These are phyloP conservation scores for Limonium bicolor DNA, from an alignment of 148 eudicot genomes.

Conservation along the genomic window DNA sequence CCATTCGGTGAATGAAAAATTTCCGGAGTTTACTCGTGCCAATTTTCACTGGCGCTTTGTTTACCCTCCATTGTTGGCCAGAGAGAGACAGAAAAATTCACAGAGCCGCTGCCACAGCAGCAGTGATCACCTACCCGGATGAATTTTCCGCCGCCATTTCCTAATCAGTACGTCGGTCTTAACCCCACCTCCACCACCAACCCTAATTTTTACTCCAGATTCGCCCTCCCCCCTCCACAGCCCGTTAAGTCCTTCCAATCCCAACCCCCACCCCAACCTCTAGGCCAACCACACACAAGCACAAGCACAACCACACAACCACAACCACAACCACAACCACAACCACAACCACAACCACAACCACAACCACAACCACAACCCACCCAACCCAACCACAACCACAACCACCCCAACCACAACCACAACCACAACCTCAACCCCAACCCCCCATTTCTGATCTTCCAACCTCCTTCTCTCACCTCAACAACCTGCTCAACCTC, in stretches of 20 bases:
- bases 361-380: too few relatives aligned
- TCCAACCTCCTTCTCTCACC: conserved; percentile 15
- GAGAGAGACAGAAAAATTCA: too few relatives aligned
- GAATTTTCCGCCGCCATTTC: conserved; percentile 4
- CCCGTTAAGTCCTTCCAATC: conserved; percentile 2
- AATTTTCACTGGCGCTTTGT: too few relatives aligned
- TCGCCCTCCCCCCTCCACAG: conserved; percentile 14
- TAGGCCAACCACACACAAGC: conserved; percentile 1
- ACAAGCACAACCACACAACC: conserved; percentile 15
- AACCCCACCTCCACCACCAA: conserved; percentile 18
- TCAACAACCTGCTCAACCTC: conserved; percentile 25
- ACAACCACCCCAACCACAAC: background rate
- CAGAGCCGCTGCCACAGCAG: too few relatives aligned
- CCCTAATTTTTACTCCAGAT: conserved; percentile 9
- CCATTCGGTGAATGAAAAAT: too few relatives aligned
- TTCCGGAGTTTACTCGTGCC: too few relatives aligned
- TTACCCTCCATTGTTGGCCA: too few relatives aligned
- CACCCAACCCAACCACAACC: conserved; percentile 5
- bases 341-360: conserved; percentile 1
- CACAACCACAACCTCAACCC: conserved; percentile 1
- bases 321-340: too few relatives aligned
- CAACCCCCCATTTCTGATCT: conserved; percentile 10
- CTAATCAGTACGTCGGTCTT: conserved; percentile 2
- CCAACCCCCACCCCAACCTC: conserved; percentile 1
- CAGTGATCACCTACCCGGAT: too few relatives aligned